Conservation (phyloP, 805 yeast genomes). For the Yamadazyma scolyti region DNA sequence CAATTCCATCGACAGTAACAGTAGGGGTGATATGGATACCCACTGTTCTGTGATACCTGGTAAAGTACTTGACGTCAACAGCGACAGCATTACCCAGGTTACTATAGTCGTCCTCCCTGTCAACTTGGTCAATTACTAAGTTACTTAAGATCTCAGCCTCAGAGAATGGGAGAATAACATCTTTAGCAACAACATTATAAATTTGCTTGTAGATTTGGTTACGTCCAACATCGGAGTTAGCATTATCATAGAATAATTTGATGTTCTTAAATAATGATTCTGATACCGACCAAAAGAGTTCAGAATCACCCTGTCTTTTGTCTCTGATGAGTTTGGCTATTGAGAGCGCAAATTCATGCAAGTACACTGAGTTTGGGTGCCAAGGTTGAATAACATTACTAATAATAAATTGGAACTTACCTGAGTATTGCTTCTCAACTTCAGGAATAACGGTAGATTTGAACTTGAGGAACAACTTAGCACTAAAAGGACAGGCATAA, state of each 20-base stretch:
- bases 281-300: slow-evolving; percentile 46
- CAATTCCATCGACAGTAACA: slow-evolving; percentile 66
- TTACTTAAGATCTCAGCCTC: slow-evolving; percentile 31
- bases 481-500: slow-evolving; percentile 75
- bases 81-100: slow-evolving; percentile 60
- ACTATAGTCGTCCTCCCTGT: slow-evolving; percentile 23
- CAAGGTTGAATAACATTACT: slow-evolving; percentile 85
- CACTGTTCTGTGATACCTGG: slow-evolving; percentile 67
- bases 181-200: slow-evolving; percentile 35
- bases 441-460: slow-evolving; percentile 50
- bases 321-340: slow-evolving; percentile 60
- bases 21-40: slow-evolving; percentile 88
- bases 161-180: slow-evolving; percentile 25
- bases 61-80: slow-evolving; percentile 67
- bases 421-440: slow-evolving; percentile 42
- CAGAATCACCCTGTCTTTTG: slow-evolving; percentile 3
- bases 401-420: slow-evolving; percentile 56
- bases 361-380: slow-evolving; percentile 71
- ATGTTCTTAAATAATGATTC: slow-evolving; percentile 54
- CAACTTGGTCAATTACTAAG: slow-evolving; percentile 28
- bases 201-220: slow-evolving; percentile 52
- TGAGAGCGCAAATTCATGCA: slow-evolving; percentile 71
- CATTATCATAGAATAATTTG: slow-evolving; percentile 57
- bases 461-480: slow-evolving; percentile 57
- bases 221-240: slow-evolving; percentile 51